These are phyloP conservation scores for Knufia petricola DNA, from an alignment of 2,329 filamentous ascomycete genomes.

Conservation along the genomic window DNA sequence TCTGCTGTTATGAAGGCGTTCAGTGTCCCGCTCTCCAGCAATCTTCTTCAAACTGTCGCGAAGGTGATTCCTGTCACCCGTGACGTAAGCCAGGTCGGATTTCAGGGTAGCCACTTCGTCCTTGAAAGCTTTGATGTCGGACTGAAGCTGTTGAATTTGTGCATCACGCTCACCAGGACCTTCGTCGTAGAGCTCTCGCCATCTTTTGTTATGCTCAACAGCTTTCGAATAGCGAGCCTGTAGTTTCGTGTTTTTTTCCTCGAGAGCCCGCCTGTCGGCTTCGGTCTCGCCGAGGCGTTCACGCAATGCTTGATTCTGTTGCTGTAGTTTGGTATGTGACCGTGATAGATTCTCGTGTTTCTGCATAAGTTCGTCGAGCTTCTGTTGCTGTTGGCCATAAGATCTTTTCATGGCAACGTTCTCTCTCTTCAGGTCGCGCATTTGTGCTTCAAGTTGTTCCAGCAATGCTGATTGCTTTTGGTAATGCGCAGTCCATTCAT, in stretches of 20 bases:
- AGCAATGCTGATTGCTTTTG: constrained; percentile 6
- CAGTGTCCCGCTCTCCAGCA: not conserved
- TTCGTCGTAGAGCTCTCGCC: not conserved
- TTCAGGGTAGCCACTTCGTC: constrained; percentile 1
- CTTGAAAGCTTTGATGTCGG: not conserved
- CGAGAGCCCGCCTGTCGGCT: not conserved
- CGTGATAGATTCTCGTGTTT: constrained; percentile 2
- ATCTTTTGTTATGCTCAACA: constrained; percentile 7
- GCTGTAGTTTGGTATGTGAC: not conserved
- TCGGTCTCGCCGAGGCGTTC: constrained; percentile 3
- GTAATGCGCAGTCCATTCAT: constrained; percentile 4
- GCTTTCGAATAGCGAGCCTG: constrained; percentile 1
- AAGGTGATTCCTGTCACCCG: not conserved
- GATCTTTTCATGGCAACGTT: not conserved
- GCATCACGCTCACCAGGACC: not conserved
- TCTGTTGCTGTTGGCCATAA: constrained; percentile 1
- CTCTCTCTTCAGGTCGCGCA: not conserved
- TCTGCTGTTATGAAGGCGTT: not conserved
- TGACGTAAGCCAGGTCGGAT: not conserved
- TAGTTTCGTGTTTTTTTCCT: not conserved
- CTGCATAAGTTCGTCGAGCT: constrained; percentile 5
- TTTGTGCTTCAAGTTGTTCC: constrained; percentile 3
- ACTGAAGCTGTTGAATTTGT: not conserved
- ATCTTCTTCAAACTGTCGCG: constrained; percentile 3
- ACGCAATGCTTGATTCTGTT: constrained; percentile 6